Percentiles rank a stretch among this genome's conserved stretches.
phyloP scores from a whole-genome alignment of 2,329 filamentous ascomycete genomes.

The Neophaeococcomyces aloes region DNA sequence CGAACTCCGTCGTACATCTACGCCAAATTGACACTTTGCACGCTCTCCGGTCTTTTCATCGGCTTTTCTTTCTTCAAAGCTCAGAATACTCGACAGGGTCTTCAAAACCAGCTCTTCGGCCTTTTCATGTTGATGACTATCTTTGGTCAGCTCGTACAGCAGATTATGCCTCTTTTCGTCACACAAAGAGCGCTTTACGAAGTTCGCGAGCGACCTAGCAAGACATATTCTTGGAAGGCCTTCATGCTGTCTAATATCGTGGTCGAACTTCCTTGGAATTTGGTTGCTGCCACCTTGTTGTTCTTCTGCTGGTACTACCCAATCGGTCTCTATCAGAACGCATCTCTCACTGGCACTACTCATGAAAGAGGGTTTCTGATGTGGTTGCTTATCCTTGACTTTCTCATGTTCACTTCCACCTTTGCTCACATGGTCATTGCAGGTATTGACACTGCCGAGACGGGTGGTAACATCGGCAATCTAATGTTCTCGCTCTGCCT shows the following conservation, averaged over 20 bases:
- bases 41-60: conserved; percentile 59
- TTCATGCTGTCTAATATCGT: conserved; percentile 63
- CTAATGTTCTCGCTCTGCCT: conserved; percentile 49
- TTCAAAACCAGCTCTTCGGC: conserved; percentile 84
- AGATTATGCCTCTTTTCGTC: conserved; percentile 50
- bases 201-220: conserved; percentile 51
- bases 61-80: conserved; percentile 74
- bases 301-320: conserved; percentile 61
- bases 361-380: conserved; percentile 52
- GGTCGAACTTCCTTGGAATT: conserved; percentile 59
- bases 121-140: conserved; percentile 79
- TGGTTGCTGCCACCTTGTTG: conserved; percentile 52
- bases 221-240: conserved; percentile 64
- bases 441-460: conserved; percentile 57
- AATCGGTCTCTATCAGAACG: conserved; percentile 38
- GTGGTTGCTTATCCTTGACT: conserved; percentile 53
- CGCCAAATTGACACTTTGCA: conserved; percentile 62
- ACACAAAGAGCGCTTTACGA: conserved; percentile 51
- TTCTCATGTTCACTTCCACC: conserved; percentile 61
- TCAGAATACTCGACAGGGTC: conserved; percentile 62
- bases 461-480: conserved; percentile 53
- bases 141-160: conserved; percentile 50
- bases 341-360: conserved; percentile 30
- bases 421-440: conserved; percentile 67
- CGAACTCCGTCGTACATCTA: conserved; percentile 82